Evolutionary conservation across 148 eudicot genomes (phyloP).

Genomic region (Nyssa sinensis): DNA sequence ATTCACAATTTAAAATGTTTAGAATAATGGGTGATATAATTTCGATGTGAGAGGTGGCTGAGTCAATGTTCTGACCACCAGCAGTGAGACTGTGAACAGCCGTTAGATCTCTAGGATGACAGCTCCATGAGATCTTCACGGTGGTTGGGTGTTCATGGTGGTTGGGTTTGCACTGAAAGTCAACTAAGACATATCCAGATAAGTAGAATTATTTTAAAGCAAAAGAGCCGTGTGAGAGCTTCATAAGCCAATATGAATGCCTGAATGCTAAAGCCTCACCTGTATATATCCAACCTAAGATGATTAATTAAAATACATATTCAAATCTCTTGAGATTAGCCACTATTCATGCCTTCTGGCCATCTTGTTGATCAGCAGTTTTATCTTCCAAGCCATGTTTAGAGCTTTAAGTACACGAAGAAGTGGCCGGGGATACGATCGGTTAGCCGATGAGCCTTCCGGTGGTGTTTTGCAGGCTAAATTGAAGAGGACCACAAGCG

Average conservation of each 20-base stretch:
- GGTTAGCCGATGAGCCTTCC: constrained; percentile 16
- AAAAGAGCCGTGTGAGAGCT: no score
- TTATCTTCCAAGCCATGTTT: constrained; percentile 18
- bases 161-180: not conserved
- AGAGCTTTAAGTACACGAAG: constrained; percentile 27
- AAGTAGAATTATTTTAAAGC: no score
- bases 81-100: no score
- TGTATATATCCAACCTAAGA: not conserved
- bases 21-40: no score
- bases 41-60: no score
- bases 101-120: no score
- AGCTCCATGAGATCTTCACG: not conserved
- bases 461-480: constrained; percentile 5
- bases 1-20: no score
- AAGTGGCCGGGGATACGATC: constrained; percentile 21
- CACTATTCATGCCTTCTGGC: not conserved
- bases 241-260: no score
- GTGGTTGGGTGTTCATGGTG: not conserved
- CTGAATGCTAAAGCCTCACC: no score
- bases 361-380: not conserved
- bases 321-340: not conserved
- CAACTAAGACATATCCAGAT: no score
- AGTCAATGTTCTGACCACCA: no score
- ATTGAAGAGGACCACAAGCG: constrained; percentile 13
- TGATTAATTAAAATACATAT: not conserved